Conservation (phyloP, 345 rosid genomes). For the Geranium brycei region DNA sequence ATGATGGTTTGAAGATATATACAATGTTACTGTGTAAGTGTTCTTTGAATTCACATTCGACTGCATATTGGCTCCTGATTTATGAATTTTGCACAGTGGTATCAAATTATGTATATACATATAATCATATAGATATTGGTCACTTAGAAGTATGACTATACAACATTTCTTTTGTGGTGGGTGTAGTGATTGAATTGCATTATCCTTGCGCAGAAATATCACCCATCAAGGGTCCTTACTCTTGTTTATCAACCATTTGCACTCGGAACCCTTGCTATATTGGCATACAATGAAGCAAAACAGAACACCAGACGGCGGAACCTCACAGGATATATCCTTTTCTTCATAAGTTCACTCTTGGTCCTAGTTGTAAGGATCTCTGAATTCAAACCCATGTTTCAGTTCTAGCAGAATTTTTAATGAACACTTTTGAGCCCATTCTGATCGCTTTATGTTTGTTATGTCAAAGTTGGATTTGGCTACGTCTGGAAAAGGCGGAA, state of each 20-base stretch:
- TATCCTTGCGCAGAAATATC: slow-evolving; percentile 37
- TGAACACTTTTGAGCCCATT: no score
- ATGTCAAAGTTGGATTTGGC: slow-evolving; percentile 56
- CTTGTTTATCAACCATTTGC: slow-evolving; percentile 79
- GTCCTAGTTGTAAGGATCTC: slow-evolving; percentile 51
- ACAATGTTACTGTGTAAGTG: no score
- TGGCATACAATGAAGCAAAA: slow-evolving; percentile 58
- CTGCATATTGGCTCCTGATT: no score
- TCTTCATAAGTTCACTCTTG: slow-evolving; percentile 36
- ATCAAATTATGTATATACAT: no score
- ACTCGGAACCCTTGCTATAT: slow-evolving; percentile 37
- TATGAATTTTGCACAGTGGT: no score
- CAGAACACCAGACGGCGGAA: slow-evolving; percentile 54
- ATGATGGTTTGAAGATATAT: no score
- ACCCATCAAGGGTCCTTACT: slow-evolving; percentile 63
- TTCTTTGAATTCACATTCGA: no score
- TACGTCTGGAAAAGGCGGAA: slow-evolving; percentile 63
- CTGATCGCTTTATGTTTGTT: neutral
- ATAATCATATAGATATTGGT: no score
- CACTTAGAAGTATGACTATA: no score
- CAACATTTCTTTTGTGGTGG: no score
- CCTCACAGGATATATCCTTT: slow-evolving; percentile 49
- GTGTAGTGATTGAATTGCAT: no score
- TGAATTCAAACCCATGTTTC: neutral
- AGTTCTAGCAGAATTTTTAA: no score